A percentile compares a stretch with the other conserved stretches of the same genome.
These are phyloP conservation scores for Pseudogymnoascus destructans DNA, from an alignment of 2,329 filamentous ascomycete species.

Conservation along the genomic window DNA sequence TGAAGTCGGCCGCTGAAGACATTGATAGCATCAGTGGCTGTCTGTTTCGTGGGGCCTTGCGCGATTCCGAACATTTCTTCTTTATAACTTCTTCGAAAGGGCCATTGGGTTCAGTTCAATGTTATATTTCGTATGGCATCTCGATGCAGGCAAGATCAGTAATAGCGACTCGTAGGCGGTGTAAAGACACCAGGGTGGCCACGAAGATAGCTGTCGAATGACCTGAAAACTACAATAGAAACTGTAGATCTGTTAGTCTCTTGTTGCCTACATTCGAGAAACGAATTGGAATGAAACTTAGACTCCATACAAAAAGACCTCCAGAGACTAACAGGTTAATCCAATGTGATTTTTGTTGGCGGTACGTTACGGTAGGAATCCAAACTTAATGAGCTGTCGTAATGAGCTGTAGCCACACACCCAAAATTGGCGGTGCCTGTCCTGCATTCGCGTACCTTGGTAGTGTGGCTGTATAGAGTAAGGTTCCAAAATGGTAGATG, in stretches of 20 bases:
- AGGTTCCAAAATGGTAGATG: neutral
- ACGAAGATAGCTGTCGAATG: neutral
- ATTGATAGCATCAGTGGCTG: slow-evolving; percentile 85
- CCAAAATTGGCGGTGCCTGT: slow-evolving; percentile 5
- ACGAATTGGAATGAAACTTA: neutral
- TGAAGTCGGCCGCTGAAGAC: slow-evolving; percentile 76
- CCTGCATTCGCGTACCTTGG: slow-evolving; percentile 4
- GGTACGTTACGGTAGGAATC: neutral
- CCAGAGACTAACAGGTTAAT: no score
- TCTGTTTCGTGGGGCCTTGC: slow-evolving; percentile 82
- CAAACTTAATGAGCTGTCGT: slow-evolving; percentile 3
- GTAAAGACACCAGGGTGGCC: neutral
- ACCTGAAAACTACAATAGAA: neutral
- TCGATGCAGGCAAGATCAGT: neutral
- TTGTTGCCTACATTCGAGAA: neutral
- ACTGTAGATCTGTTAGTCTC: neutral
- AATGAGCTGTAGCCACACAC: neutral
- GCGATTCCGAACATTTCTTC: slow-evolving; percentile 49
- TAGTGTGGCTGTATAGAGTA: neutral
- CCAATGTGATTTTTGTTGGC: neutral
- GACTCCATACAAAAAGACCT: neutral
- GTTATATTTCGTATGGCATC: neutral
- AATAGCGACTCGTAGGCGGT: neutral
- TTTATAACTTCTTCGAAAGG: neutral
- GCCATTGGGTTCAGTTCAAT: slow-evolving; percentile 8